A percentile compares a stretch with the other conserved stretches of the same genome.
phyloP scores from a whole-genome alignment of 768 basidiomycete genomes.

The Phylloporus sp. region DNA sequence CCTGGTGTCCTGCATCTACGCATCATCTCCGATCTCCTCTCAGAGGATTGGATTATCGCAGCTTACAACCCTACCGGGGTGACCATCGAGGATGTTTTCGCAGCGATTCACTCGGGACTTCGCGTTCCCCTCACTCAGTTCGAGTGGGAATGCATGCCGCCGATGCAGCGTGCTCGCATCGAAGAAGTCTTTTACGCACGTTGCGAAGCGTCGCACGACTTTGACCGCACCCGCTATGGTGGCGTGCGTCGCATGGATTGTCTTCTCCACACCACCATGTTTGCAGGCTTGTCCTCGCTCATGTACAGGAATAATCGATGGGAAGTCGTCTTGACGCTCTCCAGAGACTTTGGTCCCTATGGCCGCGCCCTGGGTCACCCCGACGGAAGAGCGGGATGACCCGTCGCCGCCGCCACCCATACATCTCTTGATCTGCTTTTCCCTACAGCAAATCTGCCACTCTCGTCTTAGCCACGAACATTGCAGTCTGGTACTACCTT shows the following conservation, averaged over 20 bases:
- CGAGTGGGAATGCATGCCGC: conserved; percentile 42
- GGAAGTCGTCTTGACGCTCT: conserved; percentile 42
- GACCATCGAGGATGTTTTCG: conserved; percentile 48
- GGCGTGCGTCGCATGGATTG: conserved; percentile 49
- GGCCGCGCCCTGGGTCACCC: not conserved
- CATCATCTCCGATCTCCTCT: conserved; percentile 45
- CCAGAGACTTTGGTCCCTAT: conserved; percentile 26
- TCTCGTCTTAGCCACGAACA: not conserved
- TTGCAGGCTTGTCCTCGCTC: conserved; percentile 47
- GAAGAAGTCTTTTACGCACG: conserved; percentile 41
- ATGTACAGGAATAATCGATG: conserved; percentile 35
- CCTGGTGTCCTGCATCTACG: conserved; percentile 37
- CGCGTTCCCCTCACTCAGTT: conserved; percentile 33
- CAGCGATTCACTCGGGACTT: conserved; percentile 40
- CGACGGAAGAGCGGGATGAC: not conserved
- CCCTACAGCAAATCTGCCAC: conserved; percentile 3
- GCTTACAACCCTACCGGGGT: conserved; percentile 41
- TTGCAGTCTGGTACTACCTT: conserved; percentile 13
- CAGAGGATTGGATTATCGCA: conserved; percentile 39
- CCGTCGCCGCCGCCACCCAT: not conserved
- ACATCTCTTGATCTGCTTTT: not conserved
- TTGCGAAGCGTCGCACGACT: conserved; percentile 37
- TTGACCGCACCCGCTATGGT: conserved; percentile 30
- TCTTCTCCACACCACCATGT: conserved; percentile 43
- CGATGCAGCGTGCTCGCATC: conserved; percentile 41